Percentiles rank a stretch among this genome's conserved stretches.
phyloP scores from a whole-genome alignment of 2,329 filamentous ascomycete species.

The Penicillium griseofulvum region DNA sequence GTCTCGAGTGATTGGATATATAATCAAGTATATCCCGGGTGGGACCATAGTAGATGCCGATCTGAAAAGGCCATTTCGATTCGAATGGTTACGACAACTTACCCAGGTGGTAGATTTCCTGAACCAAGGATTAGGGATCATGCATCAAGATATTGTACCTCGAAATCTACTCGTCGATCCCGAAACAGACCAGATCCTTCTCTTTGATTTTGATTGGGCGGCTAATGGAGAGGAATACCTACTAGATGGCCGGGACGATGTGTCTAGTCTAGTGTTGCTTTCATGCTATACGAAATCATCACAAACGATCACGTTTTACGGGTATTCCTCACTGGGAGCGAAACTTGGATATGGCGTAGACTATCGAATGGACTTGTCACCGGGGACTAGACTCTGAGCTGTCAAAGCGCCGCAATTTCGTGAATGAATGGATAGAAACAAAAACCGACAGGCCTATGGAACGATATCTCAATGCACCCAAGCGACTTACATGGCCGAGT shows the following conservation, averaged over 20 bases:
- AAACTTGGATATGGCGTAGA: conserved; percentile 22
- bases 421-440: conserved; percentile 18
- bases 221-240: conserved; percentile 17
- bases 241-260: conserved; percentile 22
- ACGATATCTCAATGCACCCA: conserved; percentile 19
- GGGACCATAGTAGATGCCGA: conserved; percentile 29
- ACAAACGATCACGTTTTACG: conserved; percentile 25
- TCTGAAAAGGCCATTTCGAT: conserved; percentile 18
- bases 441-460: conserved; percentile 11
- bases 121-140: conserved; percentile 28
- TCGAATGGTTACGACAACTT: conserved; percentile 28
- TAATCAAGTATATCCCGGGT: conserved; percentile 25
- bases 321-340: conserved; percentile 24
- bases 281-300: conserved; percentile 29
- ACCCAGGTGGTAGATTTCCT: conserved; percentile 25
- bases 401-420: conserved; percentile 16
- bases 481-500: conserved; percentile 18
- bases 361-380: conserved; percentile 18
- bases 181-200: conserved; percentile 20
- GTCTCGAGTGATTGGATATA: conserved; percentile 28
- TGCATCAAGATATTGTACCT: conserved; percentile 34
- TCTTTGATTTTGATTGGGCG: conserved; percentile 27
- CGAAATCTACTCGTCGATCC: conserved; percentile 31
- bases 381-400: conserved; percentile 20
- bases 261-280: conserved; percentile 23